Evolutionary conservation across 345 rosid genomes (phyloP).

Genomic region (Syzygium aromaticum): DNA sequence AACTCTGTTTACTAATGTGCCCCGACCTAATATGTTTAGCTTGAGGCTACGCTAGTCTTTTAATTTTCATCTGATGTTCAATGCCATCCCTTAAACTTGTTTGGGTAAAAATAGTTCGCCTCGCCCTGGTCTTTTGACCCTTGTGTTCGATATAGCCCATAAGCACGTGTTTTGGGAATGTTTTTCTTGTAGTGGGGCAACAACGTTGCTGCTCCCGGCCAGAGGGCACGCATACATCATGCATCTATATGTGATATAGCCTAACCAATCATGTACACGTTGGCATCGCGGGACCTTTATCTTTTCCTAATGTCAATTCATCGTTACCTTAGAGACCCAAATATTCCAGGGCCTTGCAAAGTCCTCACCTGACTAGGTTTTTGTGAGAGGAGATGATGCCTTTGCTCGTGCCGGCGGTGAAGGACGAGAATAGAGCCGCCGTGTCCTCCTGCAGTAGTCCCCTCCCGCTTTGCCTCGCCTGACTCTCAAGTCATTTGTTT

Average conservation of each 20-base stretch:
- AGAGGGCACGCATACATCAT: not conserved
- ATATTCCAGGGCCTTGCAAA: not conserved
- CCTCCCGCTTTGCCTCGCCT: not conserved
- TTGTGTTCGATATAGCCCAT: not conserved
- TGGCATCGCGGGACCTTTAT: not conserved
- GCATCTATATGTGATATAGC: not conserved
- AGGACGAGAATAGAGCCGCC: not conserved
- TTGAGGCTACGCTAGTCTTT: not conserved
- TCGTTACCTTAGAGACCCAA: not conserved
- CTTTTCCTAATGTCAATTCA: not conserved
- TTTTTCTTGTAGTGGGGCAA: not conserved
- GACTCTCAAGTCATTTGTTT: not conserved
- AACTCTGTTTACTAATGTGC: not conserved
- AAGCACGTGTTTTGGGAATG: not conserved
- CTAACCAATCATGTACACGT: not conserved
- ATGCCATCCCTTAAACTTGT: not conserved
- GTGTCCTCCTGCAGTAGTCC: not conserved
- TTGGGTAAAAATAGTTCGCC: not conserved
- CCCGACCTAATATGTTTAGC: not conserved
- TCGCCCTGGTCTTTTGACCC: not conserved
- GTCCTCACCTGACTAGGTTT: not conserved
- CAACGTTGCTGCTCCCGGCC: not conserved
- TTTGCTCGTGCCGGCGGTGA: not conserved
- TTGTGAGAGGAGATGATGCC: not conserved
- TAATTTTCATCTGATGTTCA: not conserved